Evolutionary conservation across 257 asterid genomes (phyloP).

Genomic region (Solanum etuberosum): DNA sequence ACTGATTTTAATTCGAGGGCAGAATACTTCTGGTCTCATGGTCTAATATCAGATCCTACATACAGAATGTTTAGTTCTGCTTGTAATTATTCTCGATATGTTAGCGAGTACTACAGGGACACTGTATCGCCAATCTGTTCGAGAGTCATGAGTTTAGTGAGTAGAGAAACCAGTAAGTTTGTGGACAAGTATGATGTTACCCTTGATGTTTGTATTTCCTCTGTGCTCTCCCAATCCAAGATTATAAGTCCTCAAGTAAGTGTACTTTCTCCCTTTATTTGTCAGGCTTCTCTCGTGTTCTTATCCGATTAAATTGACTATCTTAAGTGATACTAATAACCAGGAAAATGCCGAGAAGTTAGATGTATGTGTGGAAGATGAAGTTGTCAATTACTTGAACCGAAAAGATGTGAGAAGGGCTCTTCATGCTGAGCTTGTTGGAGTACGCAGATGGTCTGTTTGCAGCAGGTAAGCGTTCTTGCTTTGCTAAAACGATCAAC

Average conservation of each 20-base stretch:
- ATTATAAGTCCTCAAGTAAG: constrained; percentile 45
- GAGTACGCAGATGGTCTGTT: constrained; percentile 47
- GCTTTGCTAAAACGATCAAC: not conserved
- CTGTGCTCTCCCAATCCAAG: constrained; percentile 56
- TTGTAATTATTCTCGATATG: constrained; percentile 60
- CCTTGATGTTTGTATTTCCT: constrained; percentile 60
- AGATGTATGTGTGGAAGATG: constrained; percentile 63
- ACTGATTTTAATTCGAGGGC: constrained; percentile 61
- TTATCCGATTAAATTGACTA: not conserved
- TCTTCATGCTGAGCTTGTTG: constrained; percentile 56
- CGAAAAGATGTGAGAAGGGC: constrained; percentile 47
- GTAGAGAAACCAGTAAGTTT: constrained; percentile 47
- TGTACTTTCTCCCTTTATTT: not conserved
- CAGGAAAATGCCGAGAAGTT: constrained; percentile 43
- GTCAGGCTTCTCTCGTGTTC: not conserved
- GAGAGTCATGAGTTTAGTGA: constrained; percentile 42
- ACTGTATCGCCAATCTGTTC: constrained; percentile 38
- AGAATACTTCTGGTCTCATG: constrained; percentile 74
- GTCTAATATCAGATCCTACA: constrained; percentile 58
- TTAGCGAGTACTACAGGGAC: constrained; percentile 46
- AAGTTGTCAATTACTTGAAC: constrained; percentile 45
- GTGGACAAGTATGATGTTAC: constrained; percentile 66
- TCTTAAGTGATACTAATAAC: not conserved
- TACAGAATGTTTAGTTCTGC: constrained; percentile 38
- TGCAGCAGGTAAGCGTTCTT: constrained; percentile 48